Evolutionary conservation across 2,329 filamentous ascomycete genomes (phyloP), one percentile per base, ranked within the genome.

Genomic region (Alternaria gaisen): DNA sequence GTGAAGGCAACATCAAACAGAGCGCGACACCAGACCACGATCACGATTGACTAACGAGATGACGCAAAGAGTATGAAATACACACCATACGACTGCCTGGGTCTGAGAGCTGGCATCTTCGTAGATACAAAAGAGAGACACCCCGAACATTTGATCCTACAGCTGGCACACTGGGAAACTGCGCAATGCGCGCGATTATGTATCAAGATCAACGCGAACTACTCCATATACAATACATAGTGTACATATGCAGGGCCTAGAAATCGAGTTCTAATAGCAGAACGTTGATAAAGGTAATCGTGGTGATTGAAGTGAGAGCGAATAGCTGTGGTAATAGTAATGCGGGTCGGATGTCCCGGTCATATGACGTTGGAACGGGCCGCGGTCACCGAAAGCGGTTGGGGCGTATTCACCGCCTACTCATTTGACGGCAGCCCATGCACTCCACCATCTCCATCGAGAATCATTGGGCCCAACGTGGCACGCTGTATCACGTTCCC

Each of bases 401-500:
- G 68, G 58, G 68, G 61, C 67, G 41, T 47, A 54, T 68, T 72
- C 65, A 70, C 69, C 69, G 69, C 68, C 65, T 69, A 63, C 71
- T 68, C 61, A 65, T 71, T 71, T 65, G 67, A 62, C 52, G 58
- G 61, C 66, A 65, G 68, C 63, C 63, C 60, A 65, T 67, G 67
- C 61, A 64, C 61, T 66, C 64, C 54, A 65, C 65, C 54, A 65
- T 55, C 55, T 58, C 61, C 66, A 65, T 63, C 59, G 52, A 64
- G 53, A 69, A 59, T 70, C 65, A 77, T 77, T 77, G 74, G 74
- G 59, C 64, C 66, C 69, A 68, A 73, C 72, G 72, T 72, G 72
- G 72, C 69, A 70, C 64, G 67, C 70, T 64, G 73, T 72, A 71
- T 68, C 53, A 74, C 69, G 58, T 56, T 58, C 66, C 65, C 55